Percentiles rank a stretch among this genome's conserved stretches.
Conservation (phyloP, 345 rosid species). For the Mercurialis annua region DNA sequence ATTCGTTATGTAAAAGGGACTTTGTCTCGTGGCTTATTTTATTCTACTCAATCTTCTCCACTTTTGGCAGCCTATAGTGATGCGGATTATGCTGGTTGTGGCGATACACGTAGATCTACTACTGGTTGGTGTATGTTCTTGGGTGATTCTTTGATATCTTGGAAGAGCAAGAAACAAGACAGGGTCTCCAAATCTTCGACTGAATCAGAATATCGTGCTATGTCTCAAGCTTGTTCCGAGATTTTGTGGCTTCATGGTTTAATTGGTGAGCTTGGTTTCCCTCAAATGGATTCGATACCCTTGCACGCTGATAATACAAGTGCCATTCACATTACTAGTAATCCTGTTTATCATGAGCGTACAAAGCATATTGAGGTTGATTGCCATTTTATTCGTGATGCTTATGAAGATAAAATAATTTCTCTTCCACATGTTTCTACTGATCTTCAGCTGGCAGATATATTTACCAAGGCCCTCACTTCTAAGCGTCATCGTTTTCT, state of each 20-base stretch:
- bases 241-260: not conserved
- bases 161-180: not conserved
- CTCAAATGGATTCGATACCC: not conserved
- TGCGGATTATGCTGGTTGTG: not conserved
- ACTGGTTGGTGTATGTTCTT: not conserved
- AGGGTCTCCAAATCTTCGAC: not conserved
- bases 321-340: conserved; percentile 3
- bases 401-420: not conserved
- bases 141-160: not conserved
- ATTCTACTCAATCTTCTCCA: not conserved
- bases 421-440: not conserved
- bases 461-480: not conserved
- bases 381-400: not conserved
- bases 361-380: conserved; percentile 1
- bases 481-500: not conserved
- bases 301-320: conserved; percentile 1
- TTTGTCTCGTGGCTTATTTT: not conserved
- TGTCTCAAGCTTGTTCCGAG: not conserved
- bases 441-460: not conserved
- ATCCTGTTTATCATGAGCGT: not conserved
- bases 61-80: not conserved
- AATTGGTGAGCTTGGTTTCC: not conserved
- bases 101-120: not conserved
- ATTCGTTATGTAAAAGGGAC: too few species aligned
- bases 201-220: not conserved